A percentile compares a stretch with the other conserved stretches of the same genome.
Evolutionary conservation across 371 early-diverging fungal genomes (phyloP).

Genomic region (Apophysomyces elegans): DNA sequence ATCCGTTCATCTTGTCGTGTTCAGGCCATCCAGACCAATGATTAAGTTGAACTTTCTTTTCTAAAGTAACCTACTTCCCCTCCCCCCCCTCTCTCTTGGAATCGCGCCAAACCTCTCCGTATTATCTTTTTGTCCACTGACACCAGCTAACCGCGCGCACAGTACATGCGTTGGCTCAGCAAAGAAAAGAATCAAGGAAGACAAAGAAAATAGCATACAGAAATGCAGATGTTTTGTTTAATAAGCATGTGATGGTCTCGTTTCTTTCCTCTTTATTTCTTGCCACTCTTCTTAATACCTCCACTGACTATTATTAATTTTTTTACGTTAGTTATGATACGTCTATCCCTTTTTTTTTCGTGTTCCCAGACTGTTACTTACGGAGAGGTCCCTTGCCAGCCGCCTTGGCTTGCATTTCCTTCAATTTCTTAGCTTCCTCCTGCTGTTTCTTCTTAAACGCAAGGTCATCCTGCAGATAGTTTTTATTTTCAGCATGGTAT

Average conservation of each 20-base stretch:
- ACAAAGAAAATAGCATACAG: conserved; percentile 2
- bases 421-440: conserved; percentile 83
- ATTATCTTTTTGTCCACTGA: not conserved
- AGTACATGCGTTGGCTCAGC: not conserved
- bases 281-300: conserved; percentile 82
- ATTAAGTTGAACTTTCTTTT: not conserved
- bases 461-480: conserved; percentile 27
- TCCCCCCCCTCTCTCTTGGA: not conserved
- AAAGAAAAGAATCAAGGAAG: not conserved
- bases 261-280: conserved; percentile 58
- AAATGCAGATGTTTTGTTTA: not conserved
- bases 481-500: not conserved
- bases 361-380: conserved; percentile 41
- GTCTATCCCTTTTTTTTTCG: not conserved
- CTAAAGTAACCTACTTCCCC: not conserved
- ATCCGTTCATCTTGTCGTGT: not conserved
- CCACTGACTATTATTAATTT: conserved; percentile 52
- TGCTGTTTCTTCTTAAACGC: conserved; percentile 74
- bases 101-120: not conserved
- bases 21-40: conserved; percentile 9
- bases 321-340: not conserved
- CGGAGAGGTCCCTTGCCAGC: conserved; percentile 77
- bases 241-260: not conserved
- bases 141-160: not conserved
- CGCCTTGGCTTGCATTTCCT: conserved; percentile 81